phyloP scores from a whole-genome alignment of 1,284 basidiomycete genomes.

The Naganishia sp. region DNA sequence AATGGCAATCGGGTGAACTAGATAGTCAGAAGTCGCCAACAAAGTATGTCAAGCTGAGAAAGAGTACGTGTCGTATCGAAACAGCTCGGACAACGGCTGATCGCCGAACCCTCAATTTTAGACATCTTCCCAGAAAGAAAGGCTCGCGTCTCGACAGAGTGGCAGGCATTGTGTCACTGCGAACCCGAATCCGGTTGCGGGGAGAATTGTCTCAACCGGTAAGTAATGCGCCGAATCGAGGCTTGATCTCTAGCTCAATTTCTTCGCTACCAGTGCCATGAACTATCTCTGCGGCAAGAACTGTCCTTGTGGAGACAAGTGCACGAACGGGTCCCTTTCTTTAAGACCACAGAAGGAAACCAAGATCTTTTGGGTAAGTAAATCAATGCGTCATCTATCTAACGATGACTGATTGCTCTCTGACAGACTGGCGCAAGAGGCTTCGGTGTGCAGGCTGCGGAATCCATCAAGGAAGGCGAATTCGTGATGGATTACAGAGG shows the following conservation, averaged over 20 bases:
- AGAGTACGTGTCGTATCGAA: conserved; percentile 39
- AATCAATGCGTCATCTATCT: too few relatives aligned
- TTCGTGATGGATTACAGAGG: conserved; percentile 58
- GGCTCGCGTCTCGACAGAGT: conserved; percentile 35
- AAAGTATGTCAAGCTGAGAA: conserved; percentile 42
- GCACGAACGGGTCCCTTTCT: conserved; percentile 47
- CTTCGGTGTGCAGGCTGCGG: conserved; percentile 54
- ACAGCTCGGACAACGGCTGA: conserved; percentile 1
- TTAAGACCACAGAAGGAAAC: conserved; percentile 43
- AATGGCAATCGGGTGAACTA: conserved; percentile 48
- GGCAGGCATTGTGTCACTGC: conserved; percentile 52
- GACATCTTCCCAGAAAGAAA: conserved; percentile 47
- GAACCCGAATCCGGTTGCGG: conserved; percentile 49
- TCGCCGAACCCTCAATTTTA: conserved; percentile 24
- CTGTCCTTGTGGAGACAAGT: conserved; percentile 53
- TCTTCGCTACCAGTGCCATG: conserved; percentile 45
- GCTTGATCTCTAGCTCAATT: not conserved
- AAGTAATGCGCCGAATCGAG: conserved; percentile 2
- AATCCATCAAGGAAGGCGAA: conserved; percentile 52
- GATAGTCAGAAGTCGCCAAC: conserved; percentile 51
- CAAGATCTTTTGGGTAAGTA: conserved; percentile 49
- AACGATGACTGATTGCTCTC: not conserved
- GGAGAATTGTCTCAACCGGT: conserved; percentile 55
- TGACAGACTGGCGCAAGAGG: conserved; percentile 54
- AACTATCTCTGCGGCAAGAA: conserved; percentile 56